phyloP scores from a whole-genome alignment of 257 asterid genomes.

The Nicotiana undulata region DNA sequence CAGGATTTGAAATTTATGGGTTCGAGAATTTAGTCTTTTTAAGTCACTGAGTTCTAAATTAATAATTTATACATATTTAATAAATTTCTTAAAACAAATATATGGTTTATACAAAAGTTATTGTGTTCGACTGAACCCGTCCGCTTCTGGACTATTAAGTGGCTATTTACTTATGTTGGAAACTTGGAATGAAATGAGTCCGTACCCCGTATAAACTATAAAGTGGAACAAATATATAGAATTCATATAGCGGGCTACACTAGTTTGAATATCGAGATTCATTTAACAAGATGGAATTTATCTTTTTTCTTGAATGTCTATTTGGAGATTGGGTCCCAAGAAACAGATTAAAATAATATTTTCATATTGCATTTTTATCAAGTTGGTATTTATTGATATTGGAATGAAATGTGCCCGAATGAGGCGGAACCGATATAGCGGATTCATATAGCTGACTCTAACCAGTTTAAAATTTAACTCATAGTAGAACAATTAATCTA shows the following conservation, averaged over 20 bases:
- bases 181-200: too few species aligned
- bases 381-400: background rate
- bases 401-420: background rate
- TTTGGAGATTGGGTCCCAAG: background rate
- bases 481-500: background rate
- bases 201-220: too few species aligned
- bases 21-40: too few species aligned
- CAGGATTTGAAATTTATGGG: too few species aligned
- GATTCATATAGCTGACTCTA: background rate
- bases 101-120: too few species aligned
- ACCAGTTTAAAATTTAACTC: background rate
- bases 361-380: background rate
- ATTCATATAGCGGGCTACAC: background rate
- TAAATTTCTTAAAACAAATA: too few species aligned
- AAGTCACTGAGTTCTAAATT: too few species aligned
- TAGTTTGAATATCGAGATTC: background rate
- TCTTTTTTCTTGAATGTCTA: background rate
- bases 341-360: background rate
- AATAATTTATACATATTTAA: too few species aligned
- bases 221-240: too few species aligned
- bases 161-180: too few species aligned
- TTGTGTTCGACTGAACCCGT: too few species aligned
- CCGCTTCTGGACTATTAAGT: too few species aligned
- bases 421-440: background rate
- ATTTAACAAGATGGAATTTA: background rate